Base-by-base conservation (phyloP, 108 stramenopile species). In the Licmophora abbreviata region DNA sequence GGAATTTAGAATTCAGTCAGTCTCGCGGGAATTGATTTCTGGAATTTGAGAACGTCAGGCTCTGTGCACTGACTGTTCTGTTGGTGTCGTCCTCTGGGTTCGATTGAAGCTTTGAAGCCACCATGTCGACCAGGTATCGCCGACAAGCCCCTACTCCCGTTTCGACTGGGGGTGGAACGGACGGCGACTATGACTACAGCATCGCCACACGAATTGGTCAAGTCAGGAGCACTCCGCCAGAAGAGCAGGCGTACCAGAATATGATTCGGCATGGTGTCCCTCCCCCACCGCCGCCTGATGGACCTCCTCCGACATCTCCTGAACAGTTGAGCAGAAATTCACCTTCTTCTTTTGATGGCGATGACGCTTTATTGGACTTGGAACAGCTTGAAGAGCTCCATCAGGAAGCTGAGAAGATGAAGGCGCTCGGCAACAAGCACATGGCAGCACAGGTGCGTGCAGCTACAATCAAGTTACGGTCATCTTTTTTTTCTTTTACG, bases 401-500 rank as follows among this genome's bases (percentile, higher is more conserved):
- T 22, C 60, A 84, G 44, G 89, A 91, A 60, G 89, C 89, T 1
- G 89, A 91, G 53, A 68, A 78, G 17, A 86, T 85, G 89, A 91
- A 91, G 59, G 84, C 79, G 4, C 49, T 87, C 33, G 90, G 90
- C 29, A 92, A 92, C 58, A 82, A 85, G 25, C 90, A 92, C 69
- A 92, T 92, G 90, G 85, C 85, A 29, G 76, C 83, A 20, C 84
- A 88, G 74, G 84, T 85, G 54, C 44, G 77, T 62, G 6, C 43
- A n/a, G n/a, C n/a, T n/a, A n/a, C n/a, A n/a, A n/a, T n/a, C n/a
- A 29, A 6, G 51, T 14, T 49, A n/a, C 1, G 22, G 2, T 51
- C 34, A 14, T n/a, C 29, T 14, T 42, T 51, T 40, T 0, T 40
- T 44, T 31, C 21, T 44, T 31, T 12, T 4, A 2, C 6, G 29